Percentiles rank a stretch among this genome's conserved stretches.
Evolutionary conservation across 371 early-diverging fungal genomes (phyloP).

Genomic region (Ordospora colligata): DNA sequence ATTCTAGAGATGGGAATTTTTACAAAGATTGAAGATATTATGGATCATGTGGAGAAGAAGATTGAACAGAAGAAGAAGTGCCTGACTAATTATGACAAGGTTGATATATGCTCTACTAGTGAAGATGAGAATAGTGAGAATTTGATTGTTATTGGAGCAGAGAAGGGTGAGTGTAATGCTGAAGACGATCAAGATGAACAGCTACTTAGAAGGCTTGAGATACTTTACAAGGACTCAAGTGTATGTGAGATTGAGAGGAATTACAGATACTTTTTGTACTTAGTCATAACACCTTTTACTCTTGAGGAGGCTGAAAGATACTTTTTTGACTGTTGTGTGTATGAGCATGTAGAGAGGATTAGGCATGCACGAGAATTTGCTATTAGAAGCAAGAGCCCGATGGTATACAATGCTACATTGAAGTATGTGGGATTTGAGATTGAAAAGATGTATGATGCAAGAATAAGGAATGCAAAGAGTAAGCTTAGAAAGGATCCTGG

Average conservation of each 20-base stretch:
- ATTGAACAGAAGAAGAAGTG: too few species aligned
- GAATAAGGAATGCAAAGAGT: slow-evolving; percentile 11
- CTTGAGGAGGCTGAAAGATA: slow-evolving; percentile 28
- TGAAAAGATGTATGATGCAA: slow-evolving; percentile 11
- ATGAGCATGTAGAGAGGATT: slow-evolving; percentile 47
- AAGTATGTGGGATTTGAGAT: slow-evolving; percentile 44
- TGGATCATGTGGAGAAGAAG: neutral
- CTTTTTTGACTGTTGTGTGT: slow-evolving; percentile 33
- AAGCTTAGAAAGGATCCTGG: slow-evolving; percentile 36
- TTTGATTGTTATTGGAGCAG: neutral
- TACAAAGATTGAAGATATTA: neutral
- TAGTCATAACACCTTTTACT: slow-evolving; percentile 1
- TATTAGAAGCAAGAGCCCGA: neutral
- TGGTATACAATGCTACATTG: slow-evolving; percentile 34
- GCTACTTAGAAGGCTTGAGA: neutral
- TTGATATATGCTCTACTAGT: too few species aligned
- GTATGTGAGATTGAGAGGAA: slow-evolving; percentile 14
- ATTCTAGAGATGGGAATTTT: slow-evolving; percentile 6
- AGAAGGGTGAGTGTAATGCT: neutral
- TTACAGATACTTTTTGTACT: slow-evolving; percentile 37
- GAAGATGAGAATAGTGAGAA: neutral
- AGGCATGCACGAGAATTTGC: slow-evolving; percentile 9
- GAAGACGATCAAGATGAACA: neutral
- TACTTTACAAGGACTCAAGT: slow-evolving; percentile 14
- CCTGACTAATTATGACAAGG: neutral